phyloP scores from a whole-genome alignment of 192 early-diverging fungal species.

The Geranomyces michiganensis region DNA sequence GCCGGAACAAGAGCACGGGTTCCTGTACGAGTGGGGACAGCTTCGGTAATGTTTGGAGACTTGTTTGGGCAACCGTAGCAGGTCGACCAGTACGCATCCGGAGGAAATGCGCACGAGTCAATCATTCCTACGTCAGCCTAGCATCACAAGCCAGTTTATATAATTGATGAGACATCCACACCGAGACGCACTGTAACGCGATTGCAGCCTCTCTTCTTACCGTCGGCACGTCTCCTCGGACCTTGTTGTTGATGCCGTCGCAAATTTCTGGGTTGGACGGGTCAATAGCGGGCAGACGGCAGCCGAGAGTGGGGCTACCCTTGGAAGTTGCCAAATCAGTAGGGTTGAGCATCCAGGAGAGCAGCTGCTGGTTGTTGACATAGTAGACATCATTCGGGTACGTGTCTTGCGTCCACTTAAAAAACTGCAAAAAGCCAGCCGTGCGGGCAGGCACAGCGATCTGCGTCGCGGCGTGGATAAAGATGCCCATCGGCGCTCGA shows the following conservation, averaged over 20 bases:
- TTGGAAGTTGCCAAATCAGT: constrained; percentile 4
- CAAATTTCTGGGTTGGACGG: constrained; percentile 38
- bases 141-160: too few species aligned
- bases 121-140: constrained; percentile 6
- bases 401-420: constrained; percentile 30
- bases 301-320: constrained; percentile 16
- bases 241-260: constrained; percentile 46
- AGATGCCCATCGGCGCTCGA: constrained; percentile 40
- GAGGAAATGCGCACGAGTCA: constrained; percentile 28
- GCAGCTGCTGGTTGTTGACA: constrained; percentile 41
- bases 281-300: constrained; percentile 24
- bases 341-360: constrained; percentile 39
- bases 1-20: constrained; percentile 19
- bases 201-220: neutral
- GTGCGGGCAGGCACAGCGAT: constrained; percentile 4
- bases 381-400: constrained; percentile 38
- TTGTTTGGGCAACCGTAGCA: constrained; percentile 44
- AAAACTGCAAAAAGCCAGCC: constrained; percentile 23
- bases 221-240: constrained; percentile 18
- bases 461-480: constrained; percentile 33
- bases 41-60: constrained; percentile 21
- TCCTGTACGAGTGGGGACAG: constrained; percentile 15
- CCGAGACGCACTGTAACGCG: neutral
- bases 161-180: neutral
- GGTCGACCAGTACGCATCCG: constrained; percentile 29